Evolutionary conservation across 2,329 filamentous ascomycete genomes (phyloP).

Genomic region (Talaromyces sp.): DNA sequence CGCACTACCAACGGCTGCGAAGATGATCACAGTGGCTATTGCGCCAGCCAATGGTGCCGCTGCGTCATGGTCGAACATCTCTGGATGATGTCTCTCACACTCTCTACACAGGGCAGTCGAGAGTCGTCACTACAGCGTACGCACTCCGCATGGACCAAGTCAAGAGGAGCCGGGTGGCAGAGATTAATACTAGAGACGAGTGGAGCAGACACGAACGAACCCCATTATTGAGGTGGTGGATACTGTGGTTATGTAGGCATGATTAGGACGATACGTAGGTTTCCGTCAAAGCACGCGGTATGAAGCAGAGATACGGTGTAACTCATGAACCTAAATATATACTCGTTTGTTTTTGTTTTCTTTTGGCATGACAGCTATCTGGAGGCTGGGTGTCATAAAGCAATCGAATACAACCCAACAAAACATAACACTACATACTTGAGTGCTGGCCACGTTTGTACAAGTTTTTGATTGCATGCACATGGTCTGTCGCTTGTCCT

Average conservation of each 20-base stretch:
- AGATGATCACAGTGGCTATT: not conserved
- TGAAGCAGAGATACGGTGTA: too few relatives aligned
- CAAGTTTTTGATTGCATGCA: not conserved
- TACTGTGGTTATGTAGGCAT: not conserved
- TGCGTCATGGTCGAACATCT: not conserved
- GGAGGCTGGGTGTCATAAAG: too few relatives aligned
- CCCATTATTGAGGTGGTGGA: not conserved
- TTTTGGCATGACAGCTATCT: too few relatives aligned
- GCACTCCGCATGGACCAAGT: not conserved
- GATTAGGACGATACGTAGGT: too few relatives aligned
- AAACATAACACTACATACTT: too few relatives aligned
- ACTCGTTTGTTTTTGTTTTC: too few relatives aligned
- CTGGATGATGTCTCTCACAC: not conserved
- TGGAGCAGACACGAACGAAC: not conserved
- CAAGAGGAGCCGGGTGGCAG: not conserved
- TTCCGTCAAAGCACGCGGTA: not conserved
- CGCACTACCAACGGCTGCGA: not conserved
- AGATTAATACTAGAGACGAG: not conserved
- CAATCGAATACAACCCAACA: too few relatives aligned
- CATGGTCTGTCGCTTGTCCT: not conserved
- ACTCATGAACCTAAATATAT: too few relatives aligned
- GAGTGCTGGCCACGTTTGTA: not conserved
- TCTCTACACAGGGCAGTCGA: not conserved
- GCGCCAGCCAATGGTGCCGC: not conserved
- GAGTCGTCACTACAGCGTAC: not conserved